Evolutionary conservation across 1,284 basidiomycete species (phyloP).

Genomic region (Puccinia coronata): DNA sequence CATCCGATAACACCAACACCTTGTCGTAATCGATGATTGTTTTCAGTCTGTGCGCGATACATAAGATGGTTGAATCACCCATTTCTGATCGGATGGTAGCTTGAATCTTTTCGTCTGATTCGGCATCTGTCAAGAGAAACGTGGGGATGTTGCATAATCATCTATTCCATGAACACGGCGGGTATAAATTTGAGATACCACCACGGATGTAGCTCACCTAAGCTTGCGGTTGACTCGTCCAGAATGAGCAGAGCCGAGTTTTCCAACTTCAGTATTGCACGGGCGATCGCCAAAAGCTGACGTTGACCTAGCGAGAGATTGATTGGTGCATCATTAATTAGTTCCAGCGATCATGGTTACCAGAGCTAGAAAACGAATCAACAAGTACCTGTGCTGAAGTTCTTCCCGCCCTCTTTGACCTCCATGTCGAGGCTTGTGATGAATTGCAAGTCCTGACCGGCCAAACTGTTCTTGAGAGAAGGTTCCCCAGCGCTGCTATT

Average conservation of each 20-base stretch:
- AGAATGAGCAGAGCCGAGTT: constrained; percentile 57
- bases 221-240: constrained; percentile 55
- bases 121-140: constrained; percentile 30
- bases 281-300: constrained; percentile 58
- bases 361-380: neutral
- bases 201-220: neutral
- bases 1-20: constrained; percentile 30
- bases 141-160: neutral
- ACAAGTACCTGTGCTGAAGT: constrained; percentile 56
- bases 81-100: constrained; percentile 74
- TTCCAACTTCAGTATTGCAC: constrained; percentile 58
- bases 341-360: neutral
- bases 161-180: neutral
- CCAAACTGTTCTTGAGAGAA: constrained; percentile 51
- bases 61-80: constrained; percentile 64
- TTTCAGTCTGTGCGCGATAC: constrained; percentile 66
- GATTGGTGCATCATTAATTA: neutral
- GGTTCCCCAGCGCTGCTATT: constrained; percentile 31
- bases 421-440: constrained; percentile 56
- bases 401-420: constrained; percentile 58
- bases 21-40: constrained; percentile 67
- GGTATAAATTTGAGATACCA: neutral
- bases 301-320: constrained; percentile 52
- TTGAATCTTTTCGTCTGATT: constrained; percentile 62
- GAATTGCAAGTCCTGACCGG: neutral